Evolutionary conservation across 2,329 filamentous ascomycete genomes (phyloP), one percentile per base, ranked within the genome.

Genomic region (Trichoderma sp.): DNA sequence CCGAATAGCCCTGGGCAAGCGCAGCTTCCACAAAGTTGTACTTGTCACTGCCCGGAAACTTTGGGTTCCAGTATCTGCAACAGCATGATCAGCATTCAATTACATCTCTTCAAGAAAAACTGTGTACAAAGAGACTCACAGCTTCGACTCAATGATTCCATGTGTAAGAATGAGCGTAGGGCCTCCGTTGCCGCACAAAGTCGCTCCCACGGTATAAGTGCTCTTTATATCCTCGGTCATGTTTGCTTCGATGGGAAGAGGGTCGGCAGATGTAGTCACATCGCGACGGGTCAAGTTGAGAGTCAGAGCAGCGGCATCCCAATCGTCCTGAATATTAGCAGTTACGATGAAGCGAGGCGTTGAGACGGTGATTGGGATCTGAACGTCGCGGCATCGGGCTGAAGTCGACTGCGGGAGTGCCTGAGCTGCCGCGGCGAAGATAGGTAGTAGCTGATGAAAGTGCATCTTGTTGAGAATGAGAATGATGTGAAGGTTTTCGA

Each of bases 221-320:
- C 59, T 62, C 39, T 52, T 34, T 12, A 62, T 14, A 7, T 39
- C 14, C 10, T 34, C 9, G 24, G 58, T 9, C 30, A 39, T 4
- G 56, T 61, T 7, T n/a, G 7, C 12, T 45, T 45, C 43, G n/a
- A 61, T 17, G 21, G 58, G 58, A 52, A 51, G 45, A 51, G 58
- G 58, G 7, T 61, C 58, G 4, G 21, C 47, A 4, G 34, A 17
- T 15, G 28, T 3, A 6, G 47, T 39, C 4, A 30, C 15, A 21
- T 61, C 58, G 12, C 58, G 21, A 17, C 58, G 58, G 41, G 58
- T 61, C 5, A 61, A n/a, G 12, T 61, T 61, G 58, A 61, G 47
- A 17, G 47, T 61, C 24, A 61, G 24, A 24, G 58, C 58, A n/a
- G 34, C 47, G 19, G 39, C 58, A 52, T 61, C 58, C 58, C 58